Conservation (phyloP, 2,329 filamentous ascomycete species). For the Bipolaris sorokiniana region DNA sequence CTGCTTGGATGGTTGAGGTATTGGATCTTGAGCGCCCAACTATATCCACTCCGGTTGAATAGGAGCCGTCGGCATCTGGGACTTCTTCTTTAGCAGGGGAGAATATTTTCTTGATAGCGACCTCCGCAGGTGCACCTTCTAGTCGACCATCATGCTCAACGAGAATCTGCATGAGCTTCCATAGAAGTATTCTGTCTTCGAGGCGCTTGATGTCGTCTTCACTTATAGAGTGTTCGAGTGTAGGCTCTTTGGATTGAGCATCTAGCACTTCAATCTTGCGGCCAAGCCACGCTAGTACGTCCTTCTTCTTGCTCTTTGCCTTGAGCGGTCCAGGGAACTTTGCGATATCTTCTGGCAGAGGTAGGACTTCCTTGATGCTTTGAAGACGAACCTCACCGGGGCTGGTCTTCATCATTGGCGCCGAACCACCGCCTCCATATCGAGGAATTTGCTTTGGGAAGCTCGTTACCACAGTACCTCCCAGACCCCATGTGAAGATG, state of each 20-base stretch:
- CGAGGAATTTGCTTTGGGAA: slow-evolving; percentile 90
- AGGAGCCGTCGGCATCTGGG: slow-evolving; percentile 31
- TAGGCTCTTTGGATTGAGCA: slow-evolving; percentile 52
- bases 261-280: slow-evolving; percentile 78
- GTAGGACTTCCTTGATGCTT: slow-evolving; percentile 74
- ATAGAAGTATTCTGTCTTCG: slow-evolving; percentile 81
- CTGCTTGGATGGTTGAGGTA: slow-evolving; percentile 53
- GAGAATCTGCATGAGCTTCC: slow-evolving; percentile 82
- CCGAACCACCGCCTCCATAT: slow-evolving; percentile 74
- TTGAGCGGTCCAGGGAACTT: slow-evolving; percentile 91
- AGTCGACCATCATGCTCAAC: slow-evolving; percentile 85
- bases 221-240: slow-evolving; percentile 59
- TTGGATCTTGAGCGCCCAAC: slow-evolving; percentile 43
- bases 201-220: slow-evolving; percentile 70
- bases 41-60: slow-evolving; percentile 47
- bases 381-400: slow-evolving; percentile 83
- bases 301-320: slow-evolving; percentile 94
- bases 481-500: slow-evolving; percentile 85
- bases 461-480: slow-evolving; percentile 79
- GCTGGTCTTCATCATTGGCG: slow-evolving; percentile 80
- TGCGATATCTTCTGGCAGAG: slow-evolving; percentile 72
- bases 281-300: slow-evolving; percentile 79
- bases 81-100: slow-evolving; percentile 60
- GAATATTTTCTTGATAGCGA: slow-evolving; percentile 76
- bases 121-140: slow-evolving; percentile 75